Percentiles rank a stretch among this genome's conserved stretches.
phyloP scores from a whole-genome alignment of 495 filamentous ascomycete species.

The Penicillium waksmanii region DNA sequence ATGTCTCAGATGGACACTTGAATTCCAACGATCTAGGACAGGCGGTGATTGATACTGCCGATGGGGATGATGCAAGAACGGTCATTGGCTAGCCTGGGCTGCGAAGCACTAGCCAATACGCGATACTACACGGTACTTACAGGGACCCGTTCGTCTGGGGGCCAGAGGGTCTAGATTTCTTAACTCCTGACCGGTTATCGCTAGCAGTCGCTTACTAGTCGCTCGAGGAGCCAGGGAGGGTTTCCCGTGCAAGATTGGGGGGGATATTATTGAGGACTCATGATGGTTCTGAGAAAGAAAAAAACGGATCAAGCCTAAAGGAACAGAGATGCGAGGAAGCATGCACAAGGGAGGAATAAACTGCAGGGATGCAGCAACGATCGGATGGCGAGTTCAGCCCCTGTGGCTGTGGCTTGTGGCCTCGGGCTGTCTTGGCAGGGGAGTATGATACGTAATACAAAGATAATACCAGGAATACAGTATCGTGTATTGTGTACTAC shows the following conservation, averaged over 20 bases:
- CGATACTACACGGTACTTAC: too few species aligned
- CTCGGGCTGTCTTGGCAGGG: conserved; percentile 10
- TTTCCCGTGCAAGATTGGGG: not conserved
- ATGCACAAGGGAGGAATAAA: not conserved
- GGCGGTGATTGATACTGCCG: not conserved
- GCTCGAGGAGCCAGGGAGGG: not conserved
- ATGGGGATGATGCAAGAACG: not conserved
- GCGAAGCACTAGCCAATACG: too few species aligned
- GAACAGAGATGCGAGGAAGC: not conserved
- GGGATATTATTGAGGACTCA: not conserved
- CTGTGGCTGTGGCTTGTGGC: conserved; percentile 22
- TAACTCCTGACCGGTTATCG: conserved; percentile 21
- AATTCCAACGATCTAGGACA: not conserved
- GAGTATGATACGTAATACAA: not conserved
- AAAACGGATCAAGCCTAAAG: too few species aligned
- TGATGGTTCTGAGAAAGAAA: not conserved
- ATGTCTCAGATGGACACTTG: conserved; percentile 4
- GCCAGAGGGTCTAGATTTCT: conserved; percentile 25
- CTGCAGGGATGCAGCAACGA: conserved; percentile 10
- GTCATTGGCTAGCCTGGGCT: not conserved
- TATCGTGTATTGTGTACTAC: too few species aligned
- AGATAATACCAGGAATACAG: too few species aligned
- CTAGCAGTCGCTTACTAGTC: conserved; percentile 3
- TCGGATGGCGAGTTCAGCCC: conserved; percentile 12
- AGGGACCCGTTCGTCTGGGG: conserved; percentile 6